Evolutionary conservation across 805 yeast species (phyloP).

Genomic region (Candida coquimbonensis): DNA sequence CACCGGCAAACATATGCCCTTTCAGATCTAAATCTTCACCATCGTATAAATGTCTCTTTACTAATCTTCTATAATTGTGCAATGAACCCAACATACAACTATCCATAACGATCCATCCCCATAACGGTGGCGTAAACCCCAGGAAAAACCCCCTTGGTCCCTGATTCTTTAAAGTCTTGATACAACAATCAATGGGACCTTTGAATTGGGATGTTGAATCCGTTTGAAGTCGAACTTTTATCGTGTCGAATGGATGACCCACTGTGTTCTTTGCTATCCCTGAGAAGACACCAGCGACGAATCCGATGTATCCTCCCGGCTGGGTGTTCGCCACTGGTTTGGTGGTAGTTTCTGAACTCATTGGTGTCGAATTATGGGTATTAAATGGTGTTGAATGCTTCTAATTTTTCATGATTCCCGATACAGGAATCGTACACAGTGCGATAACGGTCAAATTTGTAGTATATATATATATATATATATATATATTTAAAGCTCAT

Average conservation of each 20-base stretch:
- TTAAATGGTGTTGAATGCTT: neutral
- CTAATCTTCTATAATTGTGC: slow-evolving; percentile 63
- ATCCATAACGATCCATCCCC: slow-evolving; percentile 94
- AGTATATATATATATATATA: neutral
- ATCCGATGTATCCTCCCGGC: slow-evolving; percentile 47
- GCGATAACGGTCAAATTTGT: too few relatives aligned
- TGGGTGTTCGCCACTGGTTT: neutral
- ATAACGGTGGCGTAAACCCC: slow-evolving; percentile 88
- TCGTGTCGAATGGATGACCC: slow-evolving; percentile 91
- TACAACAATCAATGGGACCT: slow-evolving; percentile 78
- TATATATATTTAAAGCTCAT: slow-evolving; percentile 23
- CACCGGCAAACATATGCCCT: slow-evolving; percentile 78
- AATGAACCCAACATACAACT: slow-evolving; percentile 84
- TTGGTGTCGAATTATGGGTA: too few relatives aligned
- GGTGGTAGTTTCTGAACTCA: neutral
- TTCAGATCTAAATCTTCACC: slow-evolving; percentile 58
- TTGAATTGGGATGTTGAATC: slow-evolving; percentile 57
- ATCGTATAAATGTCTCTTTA: slow-evolving; percentile 56
- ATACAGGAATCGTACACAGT: neutral
- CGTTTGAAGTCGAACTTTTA: slow-evolving; percentile 80
- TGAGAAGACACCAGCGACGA: slow-evolving; percentile 81
- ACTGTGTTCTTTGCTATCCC: slow-evolving; percentile 85
- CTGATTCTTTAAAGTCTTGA: slow-evolving; percentile 64
- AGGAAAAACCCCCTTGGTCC: slow-evolving; percentile 77
- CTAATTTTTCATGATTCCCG: neutral